Evolutionary conservation across 192 early-diverging fungal species (phyloP).

Genomic region (Coemansia sp.): DNA sequence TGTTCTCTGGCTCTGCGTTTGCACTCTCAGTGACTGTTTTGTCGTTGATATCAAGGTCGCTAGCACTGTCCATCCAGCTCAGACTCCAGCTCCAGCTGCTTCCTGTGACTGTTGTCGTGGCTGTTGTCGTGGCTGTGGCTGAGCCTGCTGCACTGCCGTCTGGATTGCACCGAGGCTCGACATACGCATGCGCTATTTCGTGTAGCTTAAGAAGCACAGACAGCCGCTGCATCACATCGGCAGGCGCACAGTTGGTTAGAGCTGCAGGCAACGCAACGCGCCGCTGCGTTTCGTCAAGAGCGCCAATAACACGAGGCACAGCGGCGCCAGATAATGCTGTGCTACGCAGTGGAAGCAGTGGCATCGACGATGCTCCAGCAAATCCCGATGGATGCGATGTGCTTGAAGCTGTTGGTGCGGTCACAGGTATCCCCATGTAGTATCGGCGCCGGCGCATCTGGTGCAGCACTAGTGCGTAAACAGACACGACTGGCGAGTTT

Average conservation of each 20-base stretch:
- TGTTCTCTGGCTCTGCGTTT: background rate
- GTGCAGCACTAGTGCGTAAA: constrained; percentile 52
- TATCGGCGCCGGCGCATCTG: constrained; percentile 43
- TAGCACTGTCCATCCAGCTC: constrained; percentile 1
- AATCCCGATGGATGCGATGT: constrained; percentile 12
- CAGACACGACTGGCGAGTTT: constrained; percentile 53
- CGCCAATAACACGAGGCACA: constrained; percentile 18
- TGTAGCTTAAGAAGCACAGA: constrained; percentile 30
- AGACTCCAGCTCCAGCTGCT: constrained; percentile 1
- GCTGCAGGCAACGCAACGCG: constrained; percentile 33
- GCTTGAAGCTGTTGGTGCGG: constrained; percentile 13
- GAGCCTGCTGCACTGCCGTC: background rate
- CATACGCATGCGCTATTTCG: constrained; percentile 45
- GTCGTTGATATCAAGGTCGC: background rate
- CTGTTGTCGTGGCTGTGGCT: background rate
- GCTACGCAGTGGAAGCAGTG: background rate
- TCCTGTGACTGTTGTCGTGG: background rate
- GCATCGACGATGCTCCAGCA: background rate
- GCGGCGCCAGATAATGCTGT: background rate
- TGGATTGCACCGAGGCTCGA: constrained; percentile 16
- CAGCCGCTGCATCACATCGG: constrained; percentile 24
- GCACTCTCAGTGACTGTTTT: background rate
- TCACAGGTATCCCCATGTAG: background rate
- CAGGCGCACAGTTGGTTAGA: constrained; percentile 8
- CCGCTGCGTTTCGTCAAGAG: constrained; percentile 6